These are phyloP conservation scores for Globisporangium megalacanthum DNA, from an alignment of 352 stramenopile species.

Conservation along the genomic window DNA sequence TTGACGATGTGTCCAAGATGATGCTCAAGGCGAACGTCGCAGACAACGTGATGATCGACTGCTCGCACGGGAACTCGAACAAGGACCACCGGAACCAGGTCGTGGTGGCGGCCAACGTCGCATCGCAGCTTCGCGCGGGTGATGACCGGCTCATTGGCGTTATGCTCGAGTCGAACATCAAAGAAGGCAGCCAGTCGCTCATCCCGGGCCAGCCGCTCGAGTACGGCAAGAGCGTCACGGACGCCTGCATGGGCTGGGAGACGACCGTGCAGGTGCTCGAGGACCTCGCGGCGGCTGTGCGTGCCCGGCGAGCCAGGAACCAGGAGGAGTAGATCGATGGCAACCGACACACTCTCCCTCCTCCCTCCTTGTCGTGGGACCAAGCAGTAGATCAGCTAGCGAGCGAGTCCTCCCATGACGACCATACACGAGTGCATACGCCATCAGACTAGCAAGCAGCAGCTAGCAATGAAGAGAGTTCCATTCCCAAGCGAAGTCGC, in stretches of 20 bases:
- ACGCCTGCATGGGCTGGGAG: constrained; percentile 88
- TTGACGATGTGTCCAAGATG: constrained; percentile 70
- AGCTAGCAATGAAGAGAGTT: neutral
- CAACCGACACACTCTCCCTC: neutral
- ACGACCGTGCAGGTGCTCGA: constrained; percentile 65
- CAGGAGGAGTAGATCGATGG: constrained; percentile 14
- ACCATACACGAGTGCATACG: neutral
- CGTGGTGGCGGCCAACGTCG: constrained; percentile 64
- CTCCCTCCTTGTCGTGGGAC: no score
- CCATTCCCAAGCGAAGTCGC: neutral
- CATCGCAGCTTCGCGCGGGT: constrained; percentile 58
- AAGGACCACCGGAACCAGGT: constrained; percentile 89
- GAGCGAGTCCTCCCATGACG: constrained; percentile 3
- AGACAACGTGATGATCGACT: constrained; percentile 89
- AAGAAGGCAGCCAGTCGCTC: constrained; percentile 77
- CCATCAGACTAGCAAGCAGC: neutral
- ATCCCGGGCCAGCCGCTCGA: constrained; percentile 68
- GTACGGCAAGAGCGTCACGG: constrained; percentile 88
- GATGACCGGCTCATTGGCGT: constrained; percentile 80
- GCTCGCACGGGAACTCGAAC: constrained; percentile 87
- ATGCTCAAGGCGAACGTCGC: constrained; percentile 82
- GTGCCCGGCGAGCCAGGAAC: constrained; percentile 57
- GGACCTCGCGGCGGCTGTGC: constrained; percentile 71
- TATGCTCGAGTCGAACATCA: constrained; percentile 89
- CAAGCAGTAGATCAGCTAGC: neutral